Evolutionary conservation across 176 grass and related monocot species (phyloP).

Genomic region (Oropetium thomaeum): DNA sequence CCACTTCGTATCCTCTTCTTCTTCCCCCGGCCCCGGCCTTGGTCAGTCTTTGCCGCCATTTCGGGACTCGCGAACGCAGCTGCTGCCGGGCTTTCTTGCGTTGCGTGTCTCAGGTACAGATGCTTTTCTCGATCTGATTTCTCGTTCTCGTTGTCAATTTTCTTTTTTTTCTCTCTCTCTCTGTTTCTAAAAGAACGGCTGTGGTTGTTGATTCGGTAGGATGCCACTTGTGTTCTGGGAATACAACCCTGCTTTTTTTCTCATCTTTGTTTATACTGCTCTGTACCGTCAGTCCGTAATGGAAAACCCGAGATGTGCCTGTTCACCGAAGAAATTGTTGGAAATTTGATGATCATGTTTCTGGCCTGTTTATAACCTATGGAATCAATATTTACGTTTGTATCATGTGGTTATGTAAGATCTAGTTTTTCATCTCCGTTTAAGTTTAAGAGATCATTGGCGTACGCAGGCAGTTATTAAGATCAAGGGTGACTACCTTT

Average conservation of each 20-base stretch:
- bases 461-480: not conserved
- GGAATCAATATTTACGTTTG: not conserved
- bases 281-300: not conserved
- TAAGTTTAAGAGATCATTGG: not conserved
- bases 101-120: slow-evolving; percentile 8
- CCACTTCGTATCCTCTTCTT: not conserved
- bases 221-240: not conserved
- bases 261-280: not conserved
- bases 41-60: not conserved
- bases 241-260: not conserved
- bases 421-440: not conserved
- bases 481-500: not conserved
- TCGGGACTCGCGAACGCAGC: not conserved
- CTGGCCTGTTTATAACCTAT: not conserved
- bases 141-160: not conserved
- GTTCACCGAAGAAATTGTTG: not conserved
- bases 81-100: not conserved
- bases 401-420: not conserved
- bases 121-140: not conserved
- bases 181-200: not conserved
- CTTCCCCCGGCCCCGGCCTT: not conserved
- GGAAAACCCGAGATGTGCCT: not conserved
- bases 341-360: not conserved
- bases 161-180: not conserved
- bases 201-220: not conserved